Evolutionary conservation across 805 yeast species (phyloP), one percentile per base, ranked within the genome.

Genomic region (Maudiozyma pseudohumilis): DNA sequence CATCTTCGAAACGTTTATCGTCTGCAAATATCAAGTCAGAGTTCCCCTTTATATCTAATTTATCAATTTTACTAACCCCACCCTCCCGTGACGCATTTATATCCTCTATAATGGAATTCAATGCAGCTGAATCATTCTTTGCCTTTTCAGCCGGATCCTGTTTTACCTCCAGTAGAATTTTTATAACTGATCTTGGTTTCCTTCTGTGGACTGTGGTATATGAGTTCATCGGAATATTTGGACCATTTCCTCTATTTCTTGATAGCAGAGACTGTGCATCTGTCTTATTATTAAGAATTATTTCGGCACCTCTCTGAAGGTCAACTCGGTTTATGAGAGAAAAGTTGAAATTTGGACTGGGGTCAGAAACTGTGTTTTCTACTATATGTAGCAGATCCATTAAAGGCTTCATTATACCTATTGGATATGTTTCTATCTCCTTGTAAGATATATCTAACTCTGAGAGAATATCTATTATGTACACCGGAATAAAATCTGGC

Each of bases 1-100:
- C 79, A 49, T 88, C 95, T 47, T 73, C 75, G 52, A 80, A 82
- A 33, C 96, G 64, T 32, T 94, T 63, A 55, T 89, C 97, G 30
- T 73, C 70, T 12, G 78, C 75, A 52, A 86, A 89, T 0, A 88
- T 76, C 10, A 81, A 59, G 43, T 73, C 75, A 6, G 52, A 48
- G 32, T 55, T 53, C 24, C 40, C 34, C 19, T 30, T 36, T 35
- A 36, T 47, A 4, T 34, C 36, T 6, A 24, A 9, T 19, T 34
- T 32, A 6, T 29, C 29, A 6, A 22, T 24, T 30, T 34, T 27
- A n/a, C n/a, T n/a, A n/a, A n/a, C n/a, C n/a, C n/a, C n/a, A n/a
- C n/a, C n/a, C n/a, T n/a, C 13, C 11, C 18, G 7, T 18, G 9
- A 21, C 25, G 4, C 5, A 13, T 10, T 32, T 22, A 15, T 3